Percentiles rank a stretch among this genome's conserved stretches.
Conservation (phyloP, 495 filamentous ascomycete genomes). For the Stereocaulon alpinum region DNA sequence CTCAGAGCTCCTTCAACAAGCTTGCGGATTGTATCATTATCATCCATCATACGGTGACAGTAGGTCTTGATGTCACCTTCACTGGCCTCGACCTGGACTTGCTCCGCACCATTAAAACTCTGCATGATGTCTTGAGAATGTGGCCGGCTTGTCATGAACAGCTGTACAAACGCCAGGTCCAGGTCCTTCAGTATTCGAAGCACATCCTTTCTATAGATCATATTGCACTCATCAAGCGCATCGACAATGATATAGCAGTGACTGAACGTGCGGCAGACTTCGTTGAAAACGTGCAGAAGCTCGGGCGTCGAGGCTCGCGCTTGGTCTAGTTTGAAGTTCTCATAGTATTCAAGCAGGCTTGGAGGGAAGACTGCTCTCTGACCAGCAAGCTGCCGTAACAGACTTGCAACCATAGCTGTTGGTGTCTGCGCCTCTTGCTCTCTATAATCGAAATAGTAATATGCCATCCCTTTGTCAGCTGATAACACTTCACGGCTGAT, state of each 20-base stretch:
- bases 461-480: not conserved
- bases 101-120: slow-evolving; percentile 11
- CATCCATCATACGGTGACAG: slow-evolving; percentile 9
- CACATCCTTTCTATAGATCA: slow-evolving; percentile 14
- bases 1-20: slow-evolving; percentile 2
- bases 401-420: not conserved
- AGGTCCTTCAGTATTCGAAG: slow-evolving; percentile 12
- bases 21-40: not conserved
- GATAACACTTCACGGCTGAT: not conserved
- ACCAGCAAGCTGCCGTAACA: slow-evolving; percentile 6
- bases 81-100: slow-evolving; percentile 23
- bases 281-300: not conserved
- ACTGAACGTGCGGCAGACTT: not conserved
- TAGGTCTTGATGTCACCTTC: slow-evolving; percentile 25
- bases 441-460: slow-evolving; percentile 15
- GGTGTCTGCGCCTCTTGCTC: slow-evolving; percentile 7
- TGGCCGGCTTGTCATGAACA: slow-evolving; percentile 27
- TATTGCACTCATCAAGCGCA: slow-evolving; percentile 26
- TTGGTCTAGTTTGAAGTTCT: not conserved
- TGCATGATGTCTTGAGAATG: slow-evolving; percentile 19
- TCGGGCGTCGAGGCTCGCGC: not conserved
- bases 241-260: slow-evolving; percentile 8
- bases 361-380: not conserved
- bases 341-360: not conserved
- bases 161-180: not conserved